phyloP scores from a whole-genome alignment of 345 rosid species.

The Salix dunnii region DNA sequence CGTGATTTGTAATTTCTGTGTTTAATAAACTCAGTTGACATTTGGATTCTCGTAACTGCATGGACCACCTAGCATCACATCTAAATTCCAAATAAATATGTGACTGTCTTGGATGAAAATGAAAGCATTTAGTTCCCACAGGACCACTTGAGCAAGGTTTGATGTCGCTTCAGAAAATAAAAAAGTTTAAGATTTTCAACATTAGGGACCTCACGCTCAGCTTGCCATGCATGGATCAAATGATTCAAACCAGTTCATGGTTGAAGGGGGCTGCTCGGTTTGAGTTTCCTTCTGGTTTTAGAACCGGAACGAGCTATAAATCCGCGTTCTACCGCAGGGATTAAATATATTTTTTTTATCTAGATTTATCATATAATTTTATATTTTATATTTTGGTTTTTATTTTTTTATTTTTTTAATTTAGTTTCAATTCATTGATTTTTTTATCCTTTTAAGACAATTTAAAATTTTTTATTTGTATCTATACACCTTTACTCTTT shows the following conservation, averaged over 20 bases:
- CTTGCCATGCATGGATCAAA: neutral
- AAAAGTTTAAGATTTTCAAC: neutral
- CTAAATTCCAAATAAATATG: neutral
- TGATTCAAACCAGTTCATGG: no score
- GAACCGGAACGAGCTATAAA: no score
- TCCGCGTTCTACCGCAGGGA: no score
- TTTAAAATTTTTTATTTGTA: no score
- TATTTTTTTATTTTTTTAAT: no score
- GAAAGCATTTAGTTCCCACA: neutral
- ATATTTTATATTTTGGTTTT: no score
- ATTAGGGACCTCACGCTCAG: neutral
- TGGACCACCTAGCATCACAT: neutral
- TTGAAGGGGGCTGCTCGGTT: neutral
- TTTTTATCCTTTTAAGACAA: no score
- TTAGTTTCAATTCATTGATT: no score
- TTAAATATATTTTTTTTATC: no score
- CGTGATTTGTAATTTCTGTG: neutral
- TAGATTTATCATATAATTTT: no score
- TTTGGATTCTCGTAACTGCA: neutral
- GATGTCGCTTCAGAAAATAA: neutral
- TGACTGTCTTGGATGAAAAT: neutral
- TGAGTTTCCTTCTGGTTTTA: neutral
- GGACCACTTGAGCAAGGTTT: neutral
- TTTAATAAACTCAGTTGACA: neutral
- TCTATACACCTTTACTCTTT: no score